Percentiles rank a stretch among this genome's conserved stretches.
Conservation (phyloP, 73 alveolate species). For the Paramecium tetraurelia region DNA sequence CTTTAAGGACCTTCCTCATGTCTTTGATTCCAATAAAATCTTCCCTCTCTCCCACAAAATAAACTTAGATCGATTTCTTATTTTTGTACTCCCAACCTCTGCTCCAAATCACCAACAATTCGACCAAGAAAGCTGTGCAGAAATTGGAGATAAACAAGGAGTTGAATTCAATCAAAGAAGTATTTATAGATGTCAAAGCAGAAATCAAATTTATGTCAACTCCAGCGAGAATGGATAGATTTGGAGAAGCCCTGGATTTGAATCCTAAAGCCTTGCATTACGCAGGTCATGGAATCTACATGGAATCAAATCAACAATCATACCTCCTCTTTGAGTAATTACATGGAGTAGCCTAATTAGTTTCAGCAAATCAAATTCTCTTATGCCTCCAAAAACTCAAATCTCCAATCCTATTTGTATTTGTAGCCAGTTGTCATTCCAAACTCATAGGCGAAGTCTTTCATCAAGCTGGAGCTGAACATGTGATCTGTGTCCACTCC, state of each 20-base stretch:
- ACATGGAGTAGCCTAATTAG: slow-evolving; percentile 42
- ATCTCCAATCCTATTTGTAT: slow-evolving; percentile 63
- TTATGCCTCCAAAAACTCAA: not conserved
- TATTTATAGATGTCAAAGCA: not conserved
- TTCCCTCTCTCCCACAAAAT: not conserved
- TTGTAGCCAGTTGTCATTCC: slow-evolving; percentile 75
- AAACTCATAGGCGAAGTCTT: slow-evolving; percentile 70
- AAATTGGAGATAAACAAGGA: slow-evolving; percentile 19
- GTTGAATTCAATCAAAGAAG: not conserved
- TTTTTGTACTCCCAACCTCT: slow-evolving; percentile 27
- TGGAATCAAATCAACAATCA: slow-evolving; percentile 15
- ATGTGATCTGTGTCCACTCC: slow-evolving; percentile 72
- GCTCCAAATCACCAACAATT: not conserved
- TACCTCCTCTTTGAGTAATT: slow-evolving; percentile 9
- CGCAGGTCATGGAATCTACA: slow-evolving; percentile 38
- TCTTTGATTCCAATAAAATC: slow-evolving; percentile 5
- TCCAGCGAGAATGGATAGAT: slow-evolving; percentile 45
- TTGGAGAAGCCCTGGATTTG: slow-evolving; percentile 27
- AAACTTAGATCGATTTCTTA: not conserved
- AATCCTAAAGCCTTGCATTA: slow-evolving; percentile 35
- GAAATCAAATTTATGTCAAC: not conserved
- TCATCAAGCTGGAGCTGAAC: slow-evolving; percentile 70
- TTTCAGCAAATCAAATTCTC: slow-evolving; percentile 18
- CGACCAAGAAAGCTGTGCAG: not conserved
- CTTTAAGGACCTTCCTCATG: not conserved